A percentile compares a stretch with the other conserved stretches of the same genome.
Conservation (phyloP, 306 rosid genomes). For the Glycine soja region DNA sequence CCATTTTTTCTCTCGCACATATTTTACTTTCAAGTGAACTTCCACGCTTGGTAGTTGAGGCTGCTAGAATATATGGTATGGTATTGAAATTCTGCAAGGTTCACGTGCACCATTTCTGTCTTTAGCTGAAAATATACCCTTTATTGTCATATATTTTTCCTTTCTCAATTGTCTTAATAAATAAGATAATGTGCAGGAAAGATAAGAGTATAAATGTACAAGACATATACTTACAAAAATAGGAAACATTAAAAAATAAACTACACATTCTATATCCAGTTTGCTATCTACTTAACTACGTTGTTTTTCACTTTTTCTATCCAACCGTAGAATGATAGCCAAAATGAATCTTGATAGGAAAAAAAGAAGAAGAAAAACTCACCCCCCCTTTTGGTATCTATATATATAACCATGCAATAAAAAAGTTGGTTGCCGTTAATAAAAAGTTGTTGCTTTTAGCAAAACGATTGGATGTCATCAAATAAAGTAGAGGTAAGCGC, state of each 20-base stretch:
- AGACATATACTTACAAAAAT: neutral
- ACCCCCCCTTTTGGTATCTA: neutral
- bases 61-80: conserved; percentile 16
- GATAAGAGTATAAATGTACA: neutral
- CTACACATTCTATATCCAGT: neutral
- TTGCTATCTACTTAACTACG: neutral
- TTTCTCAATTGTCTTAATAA: neutral
- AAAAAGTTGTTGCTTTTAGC: conserved; percentile 28
- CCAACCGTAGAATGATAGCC: neutral
- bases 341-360: neutral
- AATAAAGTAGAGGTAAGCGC: conserved; percentile 4
- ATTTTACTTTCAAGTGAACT: conserved; percentile 3
- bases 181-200: neutral
- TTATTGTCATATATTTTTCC: neutral
- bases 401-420: neutral
- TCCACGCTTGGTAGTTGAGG: conserved; percentile 33
- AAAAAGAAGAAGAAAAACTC: neutral
- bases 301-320: neutral
- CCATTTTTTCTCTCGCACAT: neutral
- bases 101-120: conserved; percentile 30
- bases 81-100: conserved; percentile 1
- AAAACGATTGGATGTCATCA: conserved; percentile 16
- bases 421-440: conserved; percentile 40
- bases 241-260: neutral
- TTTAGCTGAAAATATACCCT: conserved; percentile 2